These are phyloP conservation scores for Ochromonas danica DNA, from an alignment of 108 stramenopile genomes.

Conservation along the genomic window DNA sequence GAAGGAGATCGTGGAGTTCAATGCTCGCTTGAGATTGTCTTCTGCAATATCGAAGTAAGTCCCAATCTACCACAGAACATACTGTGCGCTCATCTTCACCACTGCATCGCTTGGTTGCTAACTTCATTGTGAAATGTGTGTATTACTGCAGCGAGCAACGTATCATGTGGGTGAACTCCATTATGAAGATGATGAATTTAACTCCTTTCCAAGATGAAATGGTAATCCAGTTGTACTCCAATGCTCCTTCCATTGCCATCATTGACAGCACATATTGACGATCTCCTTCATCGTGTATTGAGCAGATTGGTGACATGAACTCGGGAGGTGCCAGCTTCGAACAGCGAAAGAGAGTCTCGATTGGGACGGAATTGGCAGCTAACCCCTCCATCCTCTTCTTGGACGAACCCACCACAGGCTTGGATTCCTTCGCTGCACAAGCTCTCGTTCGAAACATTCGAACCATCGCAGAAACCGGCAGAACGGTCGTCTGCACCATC, in stretches of 20 bases:
- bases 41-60: too few relatives aligned
- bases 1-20: conserved; percentile 76
- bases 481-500: conserved; percentile 53
- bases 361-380: conserved; percentile 54
- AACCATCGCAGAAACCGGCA: conserved; percentile 53
- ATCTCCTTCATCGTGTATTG: too few relatives aligned
- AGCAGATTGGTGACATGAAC: conserved; percentile 73
- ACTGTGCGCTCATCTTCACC: too few relatives aligned
- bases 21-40: conserved; percentile 53
- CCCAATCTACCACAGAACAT: too few relatives aligned
- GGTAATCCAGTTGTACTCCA: not conserved
- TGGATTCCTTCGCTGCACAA: conserved; percentile 43
- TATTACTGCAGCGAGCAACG: too few relatives aligned
- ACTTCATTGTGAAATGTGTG: too few relatives aligned
- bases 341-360: conserved; percentile 54
- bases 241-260: conserved; percentile 49
- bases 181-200: conserved; percentile 30
- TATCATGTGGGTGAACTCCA: not conserved
- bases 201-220: conserved; percentile 1
- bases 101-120: too few relatives aligned
- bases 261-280: conserved; percentile 48
- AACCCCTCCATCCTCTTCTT: conserved; percentile 57
- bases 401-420: conserved; percentile 60
- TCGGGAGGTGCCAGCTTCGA: conserved; percentile 71
- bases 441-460: conserved; percentile 6